Base-by-base conservation (phyloP, 2,329 filamentous ascomycete species). In the Bipolaris oryzae region DNA sequence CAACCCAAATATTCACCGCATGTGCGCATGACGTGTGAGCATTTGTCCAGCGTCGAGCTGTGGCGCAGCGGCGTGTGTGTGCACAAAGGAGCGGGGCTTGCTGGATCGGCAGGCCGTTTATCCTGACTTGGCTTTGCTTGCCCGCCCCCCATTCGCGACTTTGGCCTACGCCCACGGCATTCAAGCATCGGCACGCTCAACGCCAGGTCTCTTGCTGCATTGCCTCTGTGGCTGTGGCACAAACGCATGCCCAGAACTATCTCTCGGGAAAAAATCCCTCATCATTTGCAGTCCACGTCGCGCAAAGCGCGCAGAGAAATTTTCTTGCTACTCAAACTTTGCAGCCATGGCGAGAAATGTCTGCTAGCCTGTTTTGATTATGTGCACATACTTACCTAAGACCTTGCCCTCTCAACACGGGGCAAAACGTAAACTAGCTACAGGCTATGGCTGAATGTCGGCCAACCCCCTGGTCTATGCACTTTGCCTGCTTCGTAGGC, bases 11-110 rank as follows among this genome's bases (percentile, higher is more conserved):
- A 58, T 58, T 53, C 49, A 43, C 48, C 53, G 56, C 59, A 61
- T 61, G 62, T 60, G 66, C 61, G 59, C 64, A 70, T 72, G 70
- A 72, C 70, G 68, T 72, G 58, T 66, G 62, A 63, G 60, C 55
- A 50, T 50, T 50, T 52, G 53, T 61, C 54, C 50, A 53, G 58
- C 49, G 43, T 57, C 42, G 37, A 56, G 48, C 49, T 70, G 68
- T 70, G 68, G 69, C 68, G 68, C 65, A 68, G 61, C 59, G 7
- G 55, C 56, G n/a, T n/a, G n/a, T n/a, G n/a, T n/a, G 57, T 53
- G 53, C 62, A 56, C 58, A 64, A 57, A 58, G 60, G 64, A 67
- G 68, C 70, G 70, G 67, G 66, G 70, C 61, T 50, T 13, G 47
- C 23, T 28, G 53, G 49, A 61, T 61, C 59, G 57, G 47, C 61